Percentiles rank a stretch among this genome's conserved stretches.
Evolutionary conservation across 2,329 filamentous ascomycete species (phyloP).

Genomic region (Thyridium curvatum): DNA sequence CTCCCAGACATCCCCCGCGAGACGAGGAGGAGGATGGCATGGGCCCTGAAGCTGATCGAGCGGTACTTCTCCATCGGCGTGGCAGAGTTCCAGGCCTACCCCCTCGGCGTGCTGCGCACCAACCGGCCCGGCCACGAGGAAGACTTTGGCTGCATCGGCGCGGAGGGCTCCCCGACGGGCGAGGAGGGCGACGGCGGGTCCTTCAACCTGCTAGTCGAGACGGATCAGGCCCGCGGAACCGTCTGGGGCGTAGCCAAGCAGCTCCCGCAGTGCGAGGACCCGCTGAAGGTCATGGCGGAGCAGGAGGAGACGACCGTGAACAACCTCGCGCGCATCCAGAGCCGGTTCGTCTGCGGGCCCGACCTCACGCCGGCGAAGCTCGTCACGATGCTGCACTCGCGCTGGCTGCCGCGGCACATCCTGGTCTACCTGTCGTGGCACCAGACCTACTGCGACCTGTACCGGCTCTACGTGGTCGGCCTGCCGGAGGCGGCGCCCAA

Average conservation of each 20-base stretch:
- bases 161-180: conserved; percentile 3
- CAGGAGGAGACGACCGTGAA: conserved; percentile 7
- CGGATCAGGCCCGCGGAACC: conserved; percentile 12
- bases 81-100: conserved; percentile 33
- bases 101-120: conserved; percentile 32
- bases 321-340: conserved; percentile 6
- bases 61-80: conserved; percentile 34
- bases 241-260: conserved; percentile 11
- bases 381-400: conserved; percentile 4
- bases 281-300: conserved; percentile 4
- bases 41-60: conserved; percentile 32
- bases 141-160: conserved; percentile 18
- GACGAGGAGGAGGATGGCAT: conserved; percentile 29
- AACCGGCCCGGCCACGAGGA: conserved; percentile 27
- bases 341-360: conserved; percentile 3
- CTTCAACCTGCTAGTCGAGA: conserved; percentile 12
- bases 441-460: conserved; percentile 44
- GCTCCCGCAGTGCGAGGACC: conserved; percentile 7
- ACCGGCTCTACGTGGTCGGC: conserved; percentile 39
- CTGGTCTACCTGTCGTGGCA: conserved; percentile 51
- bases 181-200: conserved; percentile 2
- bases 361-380: conserved; percentile 9
- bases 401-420: conserved; percentile 18
- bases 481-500: conserved; percentile 39
- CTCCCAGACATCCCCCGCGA: conserved; percentile 26